Percentiles rank a stretch among this genome's conserved stretches.
phyloP scores from a whole-genome alignment of 768 basidiomycete genomes.

The Russula compacta region DNA sequence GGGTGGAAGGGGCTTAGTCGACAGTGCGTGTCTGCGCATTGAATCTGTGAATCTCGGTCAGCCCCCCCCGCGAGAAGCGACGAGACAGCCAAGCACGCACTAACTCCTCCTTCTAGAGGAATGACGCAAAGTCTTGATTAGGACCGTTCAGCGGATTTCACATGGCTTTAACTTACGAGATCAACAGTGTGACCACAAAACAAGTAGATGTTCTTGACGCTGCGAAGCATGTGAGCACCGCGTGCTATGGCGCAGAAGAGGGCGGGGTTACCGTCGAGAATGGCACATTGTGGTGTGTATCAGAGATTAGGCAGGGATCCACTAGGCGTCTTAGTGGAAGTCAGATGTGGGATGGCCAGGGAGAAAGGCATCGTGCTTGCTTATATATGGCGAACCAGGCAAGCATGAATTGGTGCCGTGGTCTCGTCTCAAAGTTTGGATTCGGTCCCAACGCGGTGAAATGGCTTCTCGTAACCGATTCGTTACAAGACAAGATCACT shows the following conservation, averaged over 20 bases:
- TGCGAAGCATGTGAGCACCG: neutral
- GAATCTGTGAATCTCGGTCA: constrained; percentile 3
- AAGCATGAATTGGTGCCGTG: constrained; percentile 7
- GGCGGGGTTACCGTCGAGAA: constrained; percentile 12
- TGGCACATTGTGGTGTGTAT: constrained; percentile 12
- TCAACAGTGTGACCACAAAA: constrained; percentile 12
- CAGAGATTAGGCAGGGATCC: neutral
- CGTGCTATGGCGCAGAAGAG: neutral
- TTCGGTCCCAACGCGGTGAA: constrained; percentile 16
- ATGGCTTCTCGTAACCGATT: constrained; percentile 19
- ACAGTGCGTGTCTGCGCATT: constrained; percentile 15
- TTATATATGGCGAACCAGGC: constrained; percentile 12
- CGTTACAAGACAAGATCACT: constrained; percentile 18
- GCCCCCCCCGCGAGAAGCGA: neutral
- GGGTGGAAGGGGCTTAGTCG: constrained; percentile 15
- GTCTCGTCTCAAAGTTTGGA: constrained; percentile 13
- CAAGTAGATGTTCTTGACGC: constrained; percentile 15
- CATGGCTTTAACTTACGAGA: constrained; percentile 7
- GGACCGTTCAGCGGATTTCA: neutral
- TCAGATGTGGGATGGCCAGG: constrained; percentile 3
- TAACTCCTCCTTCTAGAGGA: constrained; percentile 13
- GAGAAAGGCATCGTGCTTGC: neutral
- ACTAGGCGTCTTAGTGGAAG: constrained; percentile 1
- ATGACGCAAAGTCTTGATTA: neutral
- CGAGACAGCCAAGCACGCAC: constrained; percentile 1